Evolutionary conservation across 1,284 basidiomycete genomes (phyloP).

Genomic region (Mrakiaceae sp.): DNA sequence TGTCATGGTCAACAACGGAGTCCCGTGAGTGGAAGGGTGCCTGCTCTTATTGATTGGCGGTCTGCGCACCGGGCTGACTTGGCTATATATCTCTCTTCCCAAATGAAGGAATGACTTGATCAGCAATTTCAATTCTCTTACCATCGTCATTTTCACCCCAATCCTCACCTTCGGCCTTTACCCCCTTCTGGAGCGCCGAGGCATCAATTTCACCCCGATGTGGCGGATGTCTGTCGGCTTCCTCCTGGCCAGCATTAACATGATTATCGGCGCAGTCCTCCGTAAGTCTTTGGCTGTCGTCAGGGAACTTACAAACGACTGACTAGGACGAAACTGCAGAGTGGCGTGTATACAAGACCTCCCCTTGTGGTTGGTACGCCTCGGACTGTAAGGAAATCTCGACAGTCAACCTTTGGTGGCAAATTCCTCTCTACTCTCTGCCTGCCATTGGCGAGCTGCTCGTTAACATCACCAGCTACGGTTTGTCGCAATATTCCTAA

Average conservation of each 20-base stretch:
- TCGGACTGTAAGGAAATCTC: background rate
- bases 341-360: background rate
- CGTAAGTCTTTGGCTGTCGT: constrained; percentile 14
- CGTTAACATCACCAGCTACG: constrained; percentile 40
- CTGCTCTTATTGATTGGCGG: background rate
- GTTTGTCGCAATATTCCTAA: too few relatives aligned
- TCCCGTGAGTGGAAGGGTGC: constrained; percentile 24
- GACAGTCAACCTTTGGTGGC: constrained; percentile 7
- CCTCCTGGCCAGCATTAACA: constrained; percentile 6
- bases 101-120: constrained; percentile 39
- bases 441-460: constrained; percentile 41
- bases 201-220: constrained; percentile 6
- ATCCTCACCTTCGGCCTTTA: constrained; percentile 32
- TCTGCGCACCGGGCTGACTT: background rate
- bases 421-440: constrained; percentile 35
- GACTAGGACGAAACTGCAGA: too few relatives aligned
- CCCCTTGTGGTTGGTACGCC: too few relatives aligned
- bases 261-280: constrained; percentile 30
- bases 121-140: constrained; percentile 38
- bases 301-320: too few relatives aligned
- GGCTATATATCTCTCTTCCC: background rate
- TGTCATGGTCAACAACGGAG: constrained; percentile 35
- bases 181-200: background rate
- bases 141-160: constrained; percentile 28
- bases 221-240: constrained; percentile 8